phyloP scores from a whole-genome alignment of 2,329 filamentous ascomycete genomes.

The Sarocladium oryzae region DNA sequence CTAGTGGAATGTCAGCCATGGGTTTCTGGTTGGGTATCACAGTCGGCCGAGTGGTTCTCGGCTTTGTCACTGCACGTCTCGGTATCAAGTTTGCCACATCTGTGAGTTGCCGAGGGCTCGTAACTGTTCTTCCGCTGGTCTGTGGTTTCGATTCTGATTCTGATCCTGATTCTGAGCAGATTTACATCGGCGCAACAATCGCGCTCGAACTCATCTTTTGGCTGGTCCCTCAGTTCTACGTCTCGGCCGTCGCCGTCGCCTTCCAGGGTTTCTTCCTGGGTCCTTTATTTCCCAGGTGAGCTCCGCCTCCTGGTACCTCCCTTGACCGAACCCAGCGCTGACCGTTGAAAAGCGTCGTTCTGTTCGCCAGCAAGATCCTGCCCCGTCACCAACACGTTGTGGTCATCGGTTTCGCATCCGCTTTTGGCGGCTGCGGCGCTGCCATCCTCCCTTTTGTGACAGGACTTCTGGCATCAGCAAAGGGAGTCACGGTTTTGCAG shows the following conservation, averaged over 20 bases:
- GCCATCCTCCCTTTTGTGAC: constrained; percentile 54
- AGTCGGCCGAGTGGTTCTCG: constrained; percentile 61
- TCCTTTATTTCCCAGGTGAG: constrained; percentile 58
- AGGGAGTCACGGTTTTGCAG: constrained; percentile 44
- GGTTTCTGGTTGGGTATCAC: constrained; percentile 80
- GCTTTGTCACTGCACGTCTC: constrained; percentile 59
- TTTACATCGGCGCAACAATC: constrained; percentile 60
- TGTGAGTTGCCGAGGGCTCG: not conserved
- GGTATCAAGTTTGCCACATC: constrained; percentile 55
- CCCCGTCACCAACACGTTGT: constrained; percentile 68
- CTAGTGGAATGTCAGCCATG: constrained; percentile 67
- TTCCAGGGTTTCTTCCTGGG: constrained; percentile 75
- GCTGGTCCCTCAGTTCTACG: constrained; percentile 72
- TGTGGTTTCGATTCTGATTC: no score
- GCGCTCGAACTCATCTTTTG: constrained; percentile 68
- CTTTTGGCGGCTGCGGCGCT: constrained; percentile 68
- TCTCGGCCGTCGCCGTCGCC: constrained; percentile 64
- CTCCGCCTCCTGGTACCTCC: no score
- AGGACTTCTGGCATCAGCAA: not conserved
- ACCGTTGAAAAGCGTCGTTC: constrained; percentile 40
- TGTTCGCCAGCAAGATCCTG: constrained; percentile 67
- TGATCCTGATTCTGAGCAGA: constrained; percentile 12
- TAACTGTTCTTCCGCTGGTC: not conserved
- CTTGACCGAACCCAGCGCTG: not conserved
- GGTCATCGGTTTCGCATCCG: constrained; percentile 75